These are phyloP conservation scores for Dalbergia cultrata DNA, from an alignment of 306 rosid species.

Conservation along the genomic window DNA sequence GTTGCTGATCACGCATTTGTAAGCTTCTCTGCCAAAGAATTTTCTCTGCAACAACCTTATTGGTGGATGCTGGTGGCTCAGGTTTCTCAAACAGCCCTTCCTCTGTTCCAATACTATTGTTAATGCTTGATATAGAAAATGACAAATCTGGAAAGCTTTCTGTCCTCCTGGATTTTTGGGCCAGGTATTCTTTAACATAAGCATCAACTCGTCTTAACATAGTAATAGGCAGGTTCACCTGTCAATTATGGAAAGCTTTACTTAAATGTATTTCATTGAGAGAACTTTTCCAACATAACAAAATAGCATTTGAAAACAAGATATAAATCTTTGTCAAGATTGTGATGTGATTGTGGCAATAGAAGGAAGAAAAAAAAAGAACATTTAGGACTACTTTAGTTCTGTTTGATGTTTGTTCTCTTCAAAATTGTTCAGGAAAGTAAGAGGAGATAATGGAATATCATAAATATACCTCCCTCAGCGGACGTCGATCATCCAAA, in stretches of 20 bases:
- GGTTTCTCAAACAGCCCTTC: slow-evolving; percentile 89
- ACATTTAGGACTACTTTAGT: background rate
- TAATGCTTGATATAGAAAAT: slow-evolving; percentile 74
- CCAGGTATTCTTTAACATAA: slow-evolving; percentile 60
- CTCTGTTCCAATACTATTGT: slow-evolving; percentile 71
- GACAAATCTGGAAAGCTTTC: slow-evolving; percentile 56
- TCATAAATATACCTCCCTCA: slow-evolving; percentile 69
- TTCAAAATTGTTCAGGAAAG: slow-evolving; percentile 24
- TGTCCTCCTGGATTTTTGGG: slow-evolving; percentile 62
- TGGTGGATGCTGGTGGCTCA: slow-evolving; percentile 69
- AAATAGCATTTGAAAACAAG: background rate
- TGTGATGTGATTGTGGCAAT: background rate
- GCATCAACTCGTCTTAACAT: slow-evolving; percentile 69
- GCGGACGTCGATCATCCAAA: slow-evolving; percentile 80
- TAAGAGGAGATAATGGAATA: slow-evolving; percentile 34
- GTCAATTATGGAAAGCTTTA: slow-evolving; percentile 52
- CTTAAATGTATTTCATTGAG: slow-evolving; percentile 23
- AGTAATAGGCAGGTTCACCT: slow-evolving; percentile 71
- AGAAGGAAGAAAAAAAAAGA: slow-evolving; percentile 8
- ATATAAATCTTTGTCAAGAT: background rate
- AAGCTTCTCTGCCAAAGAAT: slow-evolving; percentile 66
- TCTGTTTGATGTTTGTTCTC: background rate
- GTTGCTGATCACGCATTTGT: slow-evolving; percentile 76
- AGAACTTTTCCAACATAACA: background rate
- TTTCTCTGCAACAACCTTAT: slow-evolving; percentile 68